Base-by-base conservation (phyloP, 163 green algal genomes). In the Prototheca wickerhamii region DNA sequence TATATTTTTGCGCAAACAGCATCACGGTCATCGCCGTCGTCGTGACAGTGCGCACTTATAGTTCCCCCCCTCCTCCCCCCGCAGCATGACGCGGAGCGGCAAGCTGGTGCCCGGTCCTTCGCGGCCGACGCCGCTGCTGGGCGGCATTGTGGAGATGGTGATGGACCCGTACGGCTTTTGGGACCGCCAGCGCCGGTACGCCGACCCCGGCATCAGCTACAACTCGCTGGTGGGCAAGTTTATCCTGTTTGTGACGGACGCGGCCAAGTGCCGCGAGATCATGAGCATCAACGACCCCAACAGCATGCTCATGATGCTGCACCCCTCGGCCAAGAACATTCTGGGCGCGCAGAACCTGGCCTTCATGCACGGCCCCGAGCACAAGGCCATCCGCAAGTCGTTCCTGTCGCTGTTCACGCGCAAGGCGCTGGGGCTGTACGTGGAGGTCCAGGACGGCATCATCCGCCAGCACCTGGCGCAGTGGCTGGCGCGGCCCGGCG, bases 351-450 rank as follows among this genome's bases (percentile, higher is more conserved):
- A 82, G 58, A 95, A 93, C 74, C 87, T 94, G 62, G 87, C 87
- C 32, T 95, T 95, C 75, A 81, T 87, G 72, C 79, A 89, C 67
- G 87, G 87, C 55, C 75, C 83, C 2, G 37, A 81, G 10, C 86
- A 90, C 66, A 68, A 86, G 69, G 71, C 68, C 40, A 85, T 91
- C 60, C 78, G 46, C 61, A 90, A 87, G 76, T 88, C 76, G 8
- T 95, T 95, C 76, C 61, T 95, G 34, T 82, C 82, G 15, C 81
- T 95, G 3, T 95, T 95, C 84, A 94, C 87, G 3, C 83, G 84
- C 69, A 85, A 85, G 65, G 87, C 87, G 18, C 74, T 95, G 44
- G 78, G 60, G 33, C 78, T 86, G 52, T 95, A 95, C 73, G 76
- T 89, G 10, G 37, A 75, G 63, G 75, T 91, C 60, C 79, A 95